These are phyloP conservation scores for Rhizoctonia solani DNA, from an alignment of 1,284 basidiomycete species.

Conservation along the genomic window DNA sequence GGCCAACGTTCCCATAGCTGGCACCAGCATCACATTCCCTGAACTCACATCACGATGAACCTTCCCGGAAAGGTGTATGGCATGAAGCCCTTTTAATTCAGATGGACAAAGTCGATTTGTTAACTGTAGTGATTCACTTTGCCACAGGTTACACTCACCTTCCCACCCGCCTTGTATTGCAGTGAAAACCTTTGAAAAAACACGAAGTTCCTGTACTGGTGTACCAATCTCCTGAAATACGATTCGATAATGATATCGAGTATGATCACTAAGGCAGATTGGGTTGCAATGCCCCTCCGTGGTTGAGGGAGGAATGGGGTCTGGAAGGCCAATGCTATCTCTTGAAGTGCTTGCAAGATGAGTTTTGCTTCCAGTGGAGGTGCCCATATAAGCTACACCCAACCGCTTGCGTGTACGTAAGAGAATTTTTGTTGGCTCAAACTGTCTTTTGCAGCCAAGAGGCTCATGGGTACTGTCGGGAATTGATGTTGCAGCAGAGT, in stretches of 20 bases:
- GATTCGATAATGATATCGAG: constrained; percentile 19
- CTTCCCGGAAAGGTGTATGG: background rate
- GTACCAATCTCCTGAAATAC: constrained; percentile 22
- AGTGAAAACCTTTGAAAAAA: background rate
- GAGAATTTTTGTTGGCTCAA: too few relatives aligned
- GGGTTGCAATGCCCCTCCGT: background rate
- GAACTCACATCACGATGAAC: constrained; percentile 31
- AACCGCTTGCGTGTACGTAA: too few relatives aligned
- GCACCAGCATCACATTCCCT: constrained; percentile 26
- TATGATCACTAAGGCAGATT: background rate
- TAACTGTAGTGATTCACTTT: background rate
- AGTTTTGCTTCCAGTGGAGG: too few relatives aligned
- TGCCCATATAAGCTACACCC: too few relatives aligned
- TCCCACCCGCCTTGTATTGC: constrained; percentile 6
- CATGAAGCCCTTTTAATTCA: background rate
- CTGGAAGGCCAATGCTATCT: background rate
- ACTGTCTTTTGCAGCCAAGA: too few relatives aligned
- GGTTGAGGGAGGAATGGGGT: background rate
- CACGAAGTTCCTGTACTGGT: constrained; percentile 1
- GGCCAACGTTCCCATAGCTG: background rate
- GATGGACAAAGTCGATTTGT: too few relatives aligned
- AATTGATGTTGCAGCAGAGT: too few relatives aligned
- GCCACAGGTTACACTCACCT: background rate
- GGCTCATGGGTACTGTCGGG: too few relatives aligned
- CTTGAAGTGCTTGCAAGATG: too few relatives aligned